phyloP scores from a whole-genome alignment of 495 filamentous ascomycete species.

The Rostrohypoxylon terebratum region DNA sequence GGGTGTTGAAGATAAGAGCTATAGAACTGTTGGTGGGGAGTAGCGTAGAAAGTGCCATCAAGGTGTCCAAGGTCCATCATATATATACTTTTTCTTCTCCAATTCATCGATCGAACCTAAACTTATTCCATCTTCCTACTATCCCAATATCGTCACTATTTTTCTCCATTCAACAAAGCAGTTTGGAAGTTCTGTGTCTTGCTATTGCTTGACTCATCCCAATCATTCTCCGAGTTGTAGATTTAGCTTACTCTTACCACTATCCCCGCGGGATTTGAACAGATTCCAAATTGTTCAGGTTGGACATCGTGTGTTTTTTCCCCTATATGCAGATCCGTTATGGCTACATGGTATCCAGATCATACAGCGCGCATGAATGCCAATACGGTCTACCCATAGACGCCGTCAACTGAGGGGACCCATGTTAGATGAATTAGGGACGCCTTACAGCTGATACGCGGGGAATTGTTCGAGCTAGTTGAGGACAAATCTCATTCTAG shows the following conservation, averaged over 20 bases:
- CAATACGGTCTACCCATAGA: neutral
- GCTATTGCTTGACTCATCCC: neutral
- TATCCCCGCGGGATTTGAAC: constrained; percentile 20
- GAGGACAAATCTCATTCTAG: neutral
- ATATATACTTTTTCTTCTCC: constrained; percentile 9
- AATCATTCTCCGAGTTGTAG: constrained; percentile 5
- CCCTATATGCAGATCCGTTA: neutral
- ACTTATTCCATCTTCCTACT: neutral
- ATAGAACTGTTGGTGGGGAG: neutral
- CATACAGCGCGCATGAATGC: constrained; percentile 13
- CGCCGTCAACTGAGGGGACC: too few relatives aligned
- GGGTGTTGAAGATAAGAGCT: neutral
- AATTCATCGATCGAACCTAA: neutral
- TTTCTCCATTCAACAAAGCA: neutral
- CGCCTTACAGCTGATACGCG: neutral
- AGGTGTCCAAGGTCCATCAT: constrained; percentile 10
- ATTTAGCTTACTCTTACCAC: neutral
- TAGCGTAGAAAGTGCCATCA: constrained; percentile 17
- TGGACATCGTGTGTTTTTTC: neutral
- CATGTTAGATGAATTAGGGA: neutral
- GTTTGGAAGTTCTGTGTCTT: neutral
- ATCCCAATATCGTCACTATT: neutral
- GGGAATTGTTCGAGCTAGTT: neutral
- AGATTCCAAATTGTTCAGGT: constrained; percentile 10
- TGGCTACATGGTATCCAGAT: neutral